These are phyloP conservation scores for Hsuehochloa calcarea DNA, from an alignment of 176 grass and related monocot genomes.

Conservation along the genomic window DNA sequence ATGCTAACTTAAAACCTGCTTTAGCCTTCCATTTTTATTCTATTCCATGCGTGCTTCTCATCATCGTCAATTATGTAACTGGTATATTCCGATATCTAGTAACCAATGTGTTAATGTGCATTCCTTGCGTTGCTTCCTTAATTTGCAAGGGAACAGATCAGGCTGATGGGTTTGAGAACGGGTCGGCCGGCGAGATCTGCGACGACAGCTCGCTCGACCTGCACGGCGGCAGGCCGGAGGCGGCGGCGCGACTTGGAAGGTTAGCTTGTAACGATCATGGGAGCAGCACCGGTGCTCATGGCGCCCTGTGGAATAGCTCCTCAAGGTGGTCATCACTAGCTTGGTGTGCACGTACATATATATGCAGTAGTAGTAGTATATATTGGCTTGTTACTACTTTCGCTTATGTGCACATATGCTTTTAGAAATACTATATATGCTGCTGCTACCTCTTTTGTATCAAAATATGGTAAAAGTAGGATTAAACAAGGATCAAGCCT, in stretches of 20 bases:
- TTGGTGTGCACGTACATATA: too few relatives aligned
- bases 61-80: slow-evolving; percentile 7
- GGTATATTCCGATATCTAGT: slow-evolving; percentile 2
- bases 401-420: background rate
- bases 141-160: slow-evolving; percentile 35
- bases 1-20: slow-evolving; percentile 28
- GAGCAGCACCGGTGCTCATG: slow-evolving; percentile 36
- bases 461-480: background rate
- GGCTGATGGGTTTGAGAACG: slow-evolving; percentile 62
- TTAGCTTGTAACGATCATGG: slow-evolving; percentile 44
- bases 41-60: background rate
- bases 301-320: slow-evolving; percentile 56
- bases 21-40: slow-evolving; percentile 45
- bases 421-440: background rate
- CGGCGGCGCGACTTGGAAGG: slow-evolving; percentile 43
- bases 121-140: background rate
- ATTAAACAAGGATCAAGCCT: slow-evolving; percentile 17
- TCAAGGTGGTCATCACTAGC: slow-evolving; percentile 47
- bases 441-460: background rate
- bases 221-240: slow-evolving; percentile 23
- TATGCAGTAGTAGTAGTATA: background rate
- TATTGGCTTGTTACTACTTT: background rate
- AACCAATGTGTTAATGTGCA: background rate
- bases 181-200: slow-evolving; percentile 60
- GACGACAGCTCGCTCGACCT: slow-evolving; percentile 62